phyloP scores from a whole-genome alignment of 306 rosid species.

The Hylodesmum podocarpum region DNA sequence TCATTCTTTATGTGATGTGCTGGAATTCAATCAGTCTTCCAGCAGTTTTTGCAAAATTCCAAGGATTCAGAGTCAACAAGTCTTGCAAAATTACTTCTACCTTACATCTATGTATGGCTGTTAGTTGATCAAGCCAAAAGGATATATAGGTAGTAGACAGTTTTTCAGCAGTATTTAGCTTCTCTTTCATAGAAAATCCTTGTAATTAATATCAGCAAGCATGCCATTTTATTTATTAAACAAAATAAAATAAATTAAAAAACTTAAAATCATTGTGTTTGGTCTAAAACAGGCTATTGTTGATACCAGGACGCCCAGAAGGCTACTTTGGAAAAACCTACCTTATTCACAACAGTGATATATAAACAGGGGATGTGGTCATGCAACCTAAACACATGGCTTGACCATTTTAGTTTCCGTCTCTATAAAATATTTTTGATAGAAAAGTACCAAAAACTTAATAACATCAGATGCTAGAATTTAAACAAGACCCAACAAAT shows the following conservation, averaged over 20 bases:
- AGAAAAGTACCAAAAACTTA: background rate
- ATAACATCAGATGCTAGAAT: background rate
- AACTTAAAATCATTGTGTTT: constrained; percentile 1
- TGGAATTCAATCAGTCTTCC: constrained; percentile 51
- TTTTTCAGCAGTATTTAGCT: constrained; percentile 57
- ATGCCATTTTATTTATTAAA: constrained; percentile 31
- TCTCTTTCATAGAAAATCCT: constrained; percentile 30
- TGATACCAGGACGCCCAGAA: background rate
- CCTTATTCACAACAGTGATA: background rate
- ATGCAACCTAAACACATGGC: background rate
- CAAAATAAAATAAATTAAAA: constrained; percentile 20
- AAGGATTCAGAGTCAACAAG: constrained; percentile 40
- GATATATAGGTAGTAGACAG: constrained; percentile 56
- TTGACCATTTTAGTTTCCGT: background rate
- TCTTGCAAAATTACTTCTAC: constrained; percentile 34
- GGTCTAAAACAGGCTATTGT: constrained; percentile 1
- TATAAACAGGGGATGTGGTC: background rate
- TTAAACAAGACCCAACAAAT: background rate
- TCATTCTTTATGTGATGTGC: constrained; percentile 45
- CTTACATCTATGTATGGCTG: constrained; percentile 42
- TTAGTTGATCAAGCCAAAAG: constrained; percentile 49
- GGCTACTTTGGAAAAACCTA: background rate
- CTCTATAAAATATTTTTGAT: background rate
- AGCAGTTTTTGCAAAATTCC: constrained; percentile 42
- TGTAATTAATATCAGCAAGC: constrained; percentile 34